phyloP scores from a whole-genome alignment of 768 basidiomycete species.

The Tremella fuciformis region DNA sequence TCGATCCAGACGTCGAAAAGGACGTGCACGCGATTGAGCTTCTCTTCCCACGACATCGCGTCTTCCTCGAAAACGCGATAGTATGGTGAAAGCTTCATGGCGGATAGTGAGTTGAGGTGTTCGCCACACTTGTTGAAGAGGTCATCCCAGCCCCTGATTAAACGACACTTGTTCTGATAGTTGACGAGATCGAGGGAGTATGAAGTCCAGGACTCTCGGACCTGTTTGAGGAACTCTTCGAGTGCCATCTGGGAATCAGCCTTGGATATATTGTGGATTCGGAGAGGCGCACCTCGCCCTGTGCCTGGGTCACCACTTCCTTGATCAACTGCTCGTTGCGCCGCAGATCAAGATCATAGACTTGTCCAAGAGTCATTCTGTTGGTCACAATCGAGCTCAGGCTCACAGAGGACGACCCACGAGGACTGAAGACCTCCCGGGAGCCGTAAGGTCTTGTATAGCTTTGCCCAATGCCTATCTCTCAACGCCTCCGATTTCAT shows the following conservation, averaged over 20 bases:
- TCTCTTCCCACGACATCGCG: constrained; percentile 89
- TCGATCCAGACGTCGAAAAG: constrained; percentile 99
- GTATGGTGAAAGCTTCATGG: constrained; percentile 97
- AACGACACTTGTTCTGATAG: constrained; percentile 96
- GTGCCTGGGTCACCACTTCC: constrained; percentile 93
- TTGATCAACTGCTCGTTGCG: constrained; percentile 86
- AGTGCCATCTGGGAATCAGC: constrained; percentile 64
- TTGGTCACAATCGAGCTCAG: neutral
- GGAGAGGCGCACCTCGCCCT: constrained; percentile 64
- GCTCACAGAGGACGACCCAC: constrained; percentile 57
- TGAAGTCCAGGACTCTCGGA: constrained; percentile 94
- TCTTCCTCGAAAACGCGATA: constrained; percentile 71
- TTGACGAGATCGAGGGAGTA: constrained; percentile 95
- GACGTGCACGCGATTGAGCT: constrained; percentile 91
- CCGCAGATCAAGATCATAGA: constrained; percentile 95
- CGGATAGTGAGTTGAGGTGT: constrained; percentile 88
- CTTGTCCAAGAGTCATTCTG: constrained; percentile 92
- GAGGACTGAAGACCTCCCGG: constrained; percentile 70
- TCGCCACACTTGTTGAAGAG: constrained; percentile 95
- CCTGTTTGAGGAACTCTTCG: constrained; percentile 92
- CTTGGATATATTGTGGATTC: neutral
- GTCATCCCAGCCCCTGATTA: constrained; percentile 90
- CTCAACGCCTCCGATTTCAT: constrained; percentile 95
- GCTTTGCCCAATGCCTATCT: constrained; percentile 96
- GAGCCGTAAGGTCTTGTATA: constrained; percentile 82